Percentiles rank a stretch among this genome's conserved stretches.
Conservation (phyloP, 1,284 basidiomycete species). For the Sparassis latifolia region DNA sequence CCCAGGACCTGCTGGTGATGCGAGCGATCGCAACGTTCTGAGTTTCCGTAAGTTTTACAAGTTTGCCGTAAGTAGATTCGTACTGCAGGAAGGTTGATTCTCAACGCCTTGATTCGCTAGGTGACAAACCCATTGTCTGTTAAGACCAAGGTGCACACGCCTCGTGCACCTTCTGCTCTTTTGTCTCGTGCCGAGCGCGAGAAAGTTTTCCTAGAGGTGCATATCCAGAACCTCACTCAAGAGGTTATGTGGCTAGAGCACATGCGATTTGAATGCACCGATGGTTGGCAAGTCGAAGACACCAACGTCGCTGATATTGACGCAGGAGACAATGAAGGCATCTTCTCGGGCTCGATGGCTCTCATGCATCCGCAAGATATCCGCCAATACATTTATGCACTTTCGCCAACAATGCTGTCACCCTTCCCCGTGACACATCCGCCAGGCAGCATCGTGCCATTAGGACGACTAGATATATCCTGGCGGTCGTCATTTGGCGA, state of each 20-base stretch:
- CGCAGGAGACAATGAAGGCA: conserved; percentile 24
- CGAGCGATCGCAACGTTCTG: conserved; percentile 52
- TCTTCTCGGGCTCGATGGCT: conserved; percentile 58
- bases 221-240: conserved; percentile 79
- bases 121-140: conserved; percentile 78
- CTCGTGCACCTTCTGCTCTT: conserved; percentile 65
- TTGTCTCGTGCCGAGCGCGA: conserved; percentile 58
- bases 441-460: conserved; percentile 66
- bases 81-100: not conserved
- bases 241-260: conserved; percentile 73
- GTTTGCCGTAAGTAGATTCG: conserved; percentile 58
- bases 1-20: conserved; percentile 38
- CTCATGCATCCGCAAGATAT: conserved; percentile 77
- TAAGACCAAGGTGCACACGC: conserved; percentile 80
- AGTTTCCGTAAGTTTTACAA: conserved; percentile 87
- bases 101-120: conserved; percentile 2
- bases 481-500: conserved; percentile 81
- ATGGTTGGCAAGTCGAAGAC: conserved; percentile 61
- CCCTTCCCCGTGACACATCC: conserved; percentile 44
- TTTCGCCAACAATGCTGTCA: conserved; percentile 46
- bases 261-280: conserved; percentile 67
- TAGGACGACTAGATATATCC: conserved; percentile 76
- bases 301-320: conserved; percentile 33
- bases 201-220: conserved; percentile 81
- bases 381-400: conserved; percentile 79